phyloP scores from a whole-genome alignment of 257 asterid species.

The Fraxinus pennsylvanica region DNA sequence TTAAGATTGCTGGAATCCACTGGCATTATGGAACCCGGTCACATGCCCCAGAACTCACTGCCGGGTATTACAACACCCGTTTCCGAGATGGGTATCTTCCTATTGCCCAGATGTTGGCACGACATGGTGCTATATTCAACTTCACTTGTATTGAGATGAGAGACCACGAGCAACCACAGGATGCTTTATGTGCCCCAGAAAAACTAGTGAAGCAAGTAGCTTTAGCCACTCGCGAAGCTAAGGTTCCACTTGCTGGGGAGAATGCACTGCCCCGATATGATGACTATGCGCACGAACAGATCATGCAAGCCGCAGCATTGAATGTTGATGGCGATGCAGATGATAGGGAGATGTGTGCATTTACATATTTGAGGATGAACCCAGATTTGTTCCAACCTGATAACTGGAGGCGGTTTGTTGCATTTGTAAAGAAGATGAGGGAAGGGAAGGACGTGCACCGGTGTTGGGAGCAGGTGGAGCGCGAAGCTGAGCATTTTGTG shows the following conservation, averaged over 20 bases:
- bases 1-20: conserved; percentile 88
- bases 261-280: conserved; percentile 88
- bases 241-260: conserved; percentile 88
- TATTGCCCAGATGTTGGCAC: conserved; percentile 86
- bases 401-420: conserved; percentile 86
- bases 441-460: conserved; percentile 62
- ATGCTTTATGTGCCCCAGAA: conserved; percentile 84
- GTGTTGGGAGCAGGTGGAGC: conserved; percentile 82
- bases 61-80: conserved; percentile 92
- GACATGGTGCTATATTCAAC: conserved; percentile 82
- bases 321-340: conserved; percentile 40
- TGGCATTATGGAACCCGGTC: conserved; percentile 96
- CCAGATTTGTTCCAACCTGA: conserved; percentile 84
- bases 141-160: conserved; percentile 95
- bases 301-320: conserved; percentile 55
- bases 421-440: conserved; percentile 85
- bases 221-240: conserved; percentile 69
- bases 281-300: conserved; percentile 77
- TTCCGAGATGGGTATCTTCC: conserved; percentile 82
- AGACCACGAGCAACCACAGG: conserved; percentile 96
- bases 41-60: conserved; percentile 97
- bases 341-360: conserved; percentile 80
- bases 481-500: conserved; percentile 89
- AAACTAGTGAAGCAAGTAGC: conserved; percentile 86
- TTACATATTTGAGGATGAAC: conserved; percentile 88